These are phyloP conservation scores for Agrocybe chaxingu DNA, from an alignment of 768 basidiomycete species.

Conservation along the genomic window DNA sequence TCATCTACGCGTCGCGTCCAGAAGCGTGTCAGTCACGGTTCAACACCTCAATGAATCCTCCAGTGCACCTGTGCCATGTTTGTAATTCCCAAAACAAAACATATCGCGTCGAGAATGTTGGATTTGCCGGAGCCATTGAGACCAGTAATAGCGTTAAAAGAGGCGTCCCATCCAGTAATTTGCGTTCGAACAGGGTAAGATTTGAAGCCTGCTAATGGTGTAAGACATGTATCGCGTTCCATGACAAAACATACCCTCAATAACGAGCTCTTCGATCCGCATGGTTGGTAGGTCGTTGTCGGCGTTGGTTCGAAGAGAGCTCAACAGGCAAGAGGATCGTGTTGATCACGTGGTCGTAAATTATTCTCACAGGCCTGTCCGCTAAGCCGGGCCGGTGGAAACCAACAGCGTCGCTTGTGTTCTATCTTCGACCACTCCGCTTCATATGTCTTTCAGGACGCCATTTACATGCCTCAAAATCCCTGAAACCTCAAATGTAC, in stretches of 20 bases:
- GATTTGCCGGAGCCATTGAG: constrained; percentile 97
- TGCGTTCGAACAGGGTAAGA: constrained; percentile 95
- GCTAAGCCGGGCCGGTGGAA: no score
- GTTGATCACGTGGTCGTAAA: neutral
- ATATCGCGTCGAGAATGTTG: constrained; percentile 98
- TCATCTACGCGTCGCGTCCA: constrained; percentile 59
- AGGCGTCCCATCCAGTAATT: constrained; percentile 95
- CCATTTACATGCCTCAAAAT: no score
- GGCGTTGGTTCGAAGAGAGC: neutral
- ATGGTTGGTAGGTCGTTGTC: constrained; percentile 7
- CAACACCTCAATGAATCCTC: neutral
- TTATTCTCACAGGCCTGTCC: no score
- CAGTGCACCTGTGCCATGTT: constrained; percentile 84
- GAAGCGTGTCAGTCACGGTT: neutral
- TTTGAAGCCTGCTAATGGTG: constrained; percentile 73
- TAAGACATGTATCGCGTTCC: neutral
- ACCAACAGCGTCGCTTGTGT: neutral
- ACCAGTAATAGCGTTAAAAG: constrained; percentile 98
- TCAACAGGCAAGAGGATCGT: neutral
- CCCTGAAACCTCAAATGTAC: no score
- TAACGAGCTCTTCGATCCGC: constrained; percentile 89
- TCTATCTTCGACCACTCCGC: neutral
- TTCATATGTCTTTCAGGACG: neutral
- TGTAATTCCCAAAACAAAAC: constrained; percentile 96
- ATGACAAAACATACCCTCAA: constrained; percentile 61